These are phyloP conservation scores for Wilhelminamyces savonicus DNA, from an alignment of 805 yeast genomes.

Conservation along the genomic window DNA sequence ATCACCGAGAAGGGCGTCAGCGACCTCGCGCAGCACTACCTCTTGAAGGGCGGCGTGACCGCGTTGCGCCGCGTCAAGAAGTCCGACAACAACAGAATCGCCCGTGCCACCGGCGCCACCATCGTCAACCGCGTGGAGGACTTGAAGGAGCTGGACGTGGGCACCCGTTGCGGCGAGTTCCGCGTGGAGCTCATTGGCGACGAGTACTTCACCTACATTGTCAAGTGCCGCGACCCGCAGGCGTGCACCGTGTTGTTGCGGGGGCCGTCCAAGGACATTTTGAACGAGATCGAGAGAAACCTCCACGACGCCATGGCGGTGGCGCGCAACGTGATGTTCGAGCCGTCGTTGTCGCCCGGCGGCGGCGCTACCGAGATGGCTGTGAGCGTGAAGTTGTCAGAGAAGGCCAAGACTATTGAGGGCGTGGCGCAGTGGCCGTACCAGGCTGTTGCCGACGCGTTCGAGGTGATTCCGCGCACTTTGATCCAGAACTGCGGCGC, in stretches of 20 bases:
- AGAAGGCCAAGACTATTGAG: slow-evolving; percentile 85
- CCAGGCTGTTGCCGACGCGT: slow-evolving; percentile 97
- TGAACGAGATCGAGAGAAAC: slow-evolving; percentile 94
- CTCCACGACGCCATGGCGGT: slow-evolving; percentile 99
- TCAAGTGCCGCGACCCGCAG: slow-evolving; percentile 74
- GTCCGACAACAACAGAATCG: slow-evolving; percentile 92
- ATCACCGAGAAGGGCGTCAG: slow-evolving; percentile 98
- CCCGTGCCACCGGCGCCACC: slow-evolving; percentile 97
- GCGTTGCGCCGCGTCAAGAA: slow-evolving; percentile 92
- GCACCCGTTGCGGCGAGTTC: slow-evolving; percentile 83
- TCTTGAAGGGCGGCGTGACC: slow-evolving; percentile 88
- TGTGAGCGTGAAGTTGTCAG: slow-evolving; percentile 79
- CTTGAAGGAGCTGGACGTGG: slow-evolving; percentile 83
- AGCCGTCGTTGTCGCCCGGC: slow-evolving; percentile 94
- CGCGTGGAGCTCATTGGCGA: slow-evolving; percentile 95
- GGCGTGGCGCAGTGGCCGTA: slow-evolving; percentile 99
- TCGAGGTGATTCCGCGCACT: slow-evolving; percentile 97
- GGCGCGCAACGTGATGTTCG: slow-evolving; percentile 88
- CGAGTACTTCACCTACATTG: slow-evolving; percentile 86
- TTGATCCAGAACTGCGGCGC: slow-evolving; percentile 97
- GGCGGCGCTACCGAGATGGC: slow-evolving; percentile 99
- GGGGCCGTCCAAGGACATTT: slow-evolving; percentile 95
- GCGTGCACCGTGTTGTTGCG: slow-evolving; percentile 92
- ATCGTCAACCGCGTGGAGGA: slow-evolving; percentile 95
- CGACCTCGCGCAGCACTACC: slow-evolving; percentile 94